Percentiles rank a stretch among this genome's conserved stretches.
These are phyloP conservation scores for Phytophthora pisi DNA, from an alignment of 352 stramenopile genomes.

Conservation along the genomic window DNA sequence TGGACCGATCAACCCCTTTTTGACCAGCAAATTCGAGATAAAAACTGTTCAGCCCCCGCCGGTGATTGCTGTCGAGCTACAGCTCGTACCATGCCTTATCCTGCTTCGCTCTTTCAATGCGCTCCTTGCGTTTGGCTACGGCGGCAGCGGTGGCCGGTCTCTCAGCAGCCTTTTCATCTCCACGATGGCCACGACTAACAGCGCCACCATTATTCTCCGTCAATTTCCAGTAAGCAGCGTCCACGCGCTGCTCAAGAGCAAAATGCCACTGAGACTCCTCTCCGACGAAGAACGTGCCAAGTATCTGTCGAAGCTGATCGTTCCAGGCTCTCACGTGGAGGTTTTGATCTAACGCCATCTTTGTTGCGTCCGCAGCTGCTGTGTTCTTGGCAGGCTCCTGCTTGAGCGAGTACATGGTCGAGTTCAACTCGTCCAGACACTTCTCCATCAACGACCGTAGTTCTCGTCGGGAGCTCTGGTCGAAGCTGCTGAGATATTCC, in stretches of 20 bases:
- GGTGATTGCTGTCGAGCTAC: constrained; percentile 1
- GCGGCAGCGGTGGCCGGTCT: constrained; percentile 24
- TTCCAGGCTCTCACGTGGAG: constrained; percentile 26
- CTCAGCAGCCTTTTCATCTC: constrained; percentile 4
- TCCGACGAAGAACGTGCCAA: constrained; percentile 32
- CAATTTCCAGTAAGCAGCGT: constrained; percentile 24
- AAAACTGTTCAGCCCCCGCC: background rate
- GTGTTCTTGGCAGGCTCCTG: background rate
- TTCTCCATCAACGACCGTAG: constrained; percentile 21
- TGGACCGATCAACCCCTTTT: constrained; percentile 19
- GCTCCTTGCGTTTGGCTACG: constrained; percentile 35
- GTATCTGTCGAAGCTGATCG: constrained; percentile 21
- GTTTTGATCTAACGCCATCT: constrained; percentile 16
- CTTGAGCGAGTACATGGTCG: constrained; percentile 14
- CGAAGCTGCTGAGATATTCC: constrained; percentile 27
- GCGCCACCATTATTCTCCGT: background rate
- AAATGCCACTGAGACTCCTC: constrained; percentile 27
- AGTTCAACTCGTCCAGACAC: constrained; percentile 21
- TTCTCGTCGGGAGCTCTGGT: constrained; percentile 20
- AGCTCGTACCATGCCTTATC: constrained; percentile 33
- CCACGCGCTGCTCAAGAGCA: constrained; percentile 15
- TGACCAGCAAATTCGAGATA: background rate
- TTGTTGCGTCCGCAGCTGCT: constrained; percentile 9
- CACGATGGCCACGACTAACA: background rate
- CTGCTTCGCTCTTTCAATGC: constrained; percentile 36